Conservation (phyloP, 495 filamentous ascomycete species). For the Recurvomyces mirabilis region DNA sequence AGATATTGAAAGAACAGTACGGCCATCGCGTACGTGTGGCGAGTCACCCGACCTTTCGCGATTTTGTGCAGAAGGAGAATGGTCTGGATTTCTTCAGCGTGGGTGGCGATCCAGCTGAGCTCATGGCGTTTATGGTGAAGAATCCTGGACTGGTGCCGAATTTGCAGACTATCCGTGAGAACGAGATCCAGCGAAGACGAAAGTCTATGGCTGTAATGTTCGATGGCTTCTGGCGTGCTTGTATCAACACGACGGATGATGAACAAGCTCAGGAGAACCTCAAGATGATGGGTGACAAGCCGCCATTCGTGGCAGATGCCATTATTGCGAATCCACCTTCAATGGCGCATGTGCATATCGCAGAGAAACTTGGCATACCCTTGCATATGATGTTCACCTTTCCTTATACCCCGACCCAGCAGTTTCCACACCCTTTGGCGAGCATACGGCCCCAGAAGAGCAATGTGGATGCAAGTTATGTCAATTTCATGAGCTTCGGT, state of each 20-base stretch:
- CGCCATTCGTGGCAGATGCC: constrained; percentile 31
- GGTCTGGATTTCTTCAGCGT: constrained; percentile 62
- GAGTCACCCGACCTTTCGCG: constrained; percentile 55
- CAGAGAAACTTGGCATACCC: constrained; percentile 31
- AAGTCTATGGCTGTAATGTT: constrained; percentile 46
- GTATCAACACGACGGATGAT: constrained; percentile 35
- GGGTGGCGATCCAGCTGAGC: constrained; percentile 58
- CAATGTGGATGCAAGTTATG: constrained; percentile 39
- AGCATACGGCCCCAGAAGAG: constrained; percentile 28
- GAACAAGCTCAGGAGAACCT: constrained; percentile 35
- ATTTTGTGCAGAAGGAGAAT: constrained; percentile 53
- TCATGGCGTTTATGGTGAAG: constrained; percentile 78
- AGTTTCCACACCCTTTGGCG: constrained; percentile 34
- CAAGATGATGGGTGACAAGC: constrained; percentile 37
- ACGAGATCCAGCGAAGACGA: constrained; percentile 50
- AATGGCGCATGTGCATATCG: constrained; percentile 32
- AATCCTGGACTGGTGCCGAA: constrained; percentile 61
- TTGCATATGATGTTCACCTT: constrained; percentile 36
- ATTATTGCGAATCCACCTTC: constrained; percentile 34
- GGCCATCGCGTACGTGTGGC: constrained; percentile 61
- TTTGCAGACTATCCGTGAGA: constrained; percentile 50
- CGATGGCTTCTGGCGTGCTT: constrained; percentile 33
- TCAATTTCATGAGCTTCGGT: constrained; percentile 65
- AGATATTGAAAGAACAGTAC: constrained; percentile 53
- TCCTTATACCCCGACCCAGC: constrained; percentile 29